These are phyloP conservation scores for Backusella australiensis DNA, from an alignment of 192 early-diverging fungal genomes.

Conservation along the genomic window DNA sequence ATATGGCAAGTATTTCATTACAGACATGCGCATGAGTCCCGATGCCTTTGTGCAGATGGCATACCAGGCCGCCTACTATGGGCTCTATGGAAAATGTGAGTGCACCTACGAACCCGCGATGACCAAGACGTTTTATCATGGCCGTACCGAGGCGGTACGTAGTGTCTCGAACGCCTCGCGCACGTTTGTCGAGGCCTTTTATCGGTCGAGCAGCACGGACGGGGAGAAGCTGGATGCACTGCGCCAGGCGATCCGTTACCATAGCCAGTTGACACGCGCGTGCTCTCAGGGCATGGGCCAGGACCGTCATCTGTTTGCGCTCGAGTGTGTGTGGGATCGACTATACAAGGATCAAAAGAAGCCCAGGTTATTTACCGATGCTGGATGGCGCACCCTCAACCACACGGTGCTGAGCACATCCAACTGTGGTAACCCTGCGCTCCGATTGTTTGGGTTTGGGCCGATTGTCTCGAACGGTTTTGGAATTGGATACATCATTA, in stretches of 20 bases:
- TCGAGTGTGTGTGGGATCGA: constrained; percentile 58
- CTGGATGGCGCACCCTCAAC: constrained; percentile 48
- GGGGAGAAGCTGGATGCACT: constrained; percentile 44
- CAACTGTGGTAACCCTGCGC: constrained; percentile 63
- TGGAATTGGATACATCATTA: constrained; percentile 79
- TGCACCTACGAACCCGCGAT: constrained; percentile 80
- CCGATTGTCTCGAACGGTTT: constrained; percentile 76
- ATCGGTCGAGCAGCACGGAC: constrained; percentile 42
- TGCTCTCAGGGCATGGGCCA: constrained; percentile 75
- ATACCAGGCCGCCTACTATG: constrained; percentile 77
- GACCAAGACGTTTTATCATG: constrained; percentile 69
- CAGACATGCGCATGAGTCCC: constrained; percentile 33
- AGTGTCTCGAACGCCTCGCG: constrained; percentile 60
- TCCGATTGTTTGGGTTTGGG: constrained; percentile 79
- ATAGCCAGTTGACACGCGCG: constrained; percentile 60
- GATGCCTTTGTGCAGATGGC: constrained; percentile 57
- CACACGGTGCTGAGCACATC: constrained; percentile 66
- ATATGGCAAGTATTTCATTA: constrained; percentile 40
- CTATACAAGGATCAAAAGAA: constrained; percentile 23
- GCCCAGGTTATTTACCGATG: constrained; percentile 38
- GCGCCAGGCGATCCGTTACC: constrained; percentile 59
- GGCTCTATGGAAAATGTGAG: constrained; percentile 62
- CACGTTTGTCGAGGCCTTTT: constrained; percentile 64
- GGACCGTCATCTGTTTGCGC: constrained; percentile 85
- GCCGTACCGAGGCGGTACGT: constrained; percentile 80